Base-by-base conservation (phyloP, 73 alveolate species). In the Tetrahymena borealis region DNA sequence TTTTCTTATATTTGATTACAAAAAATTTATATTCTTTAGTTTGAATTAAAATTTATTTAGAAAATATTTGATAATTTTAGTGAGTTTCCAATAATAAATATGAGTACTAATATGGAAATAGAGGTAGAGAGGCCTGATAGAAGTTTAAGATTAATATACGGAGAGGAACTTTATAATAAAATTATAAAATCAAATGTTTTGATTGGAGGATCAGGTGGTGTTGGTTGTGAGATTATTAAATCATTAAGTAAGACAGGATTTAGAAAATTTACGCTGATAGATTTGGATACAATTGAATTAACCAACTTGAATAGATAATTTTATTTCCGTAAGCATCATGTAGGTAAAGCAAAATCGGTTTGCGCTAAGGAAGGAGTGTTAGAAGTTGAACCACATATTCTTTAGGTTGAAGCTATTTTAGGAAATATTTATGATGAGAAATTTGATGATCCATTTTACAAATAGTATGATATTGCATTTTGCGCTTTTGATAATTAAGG, bases 121-220 rank as follows among this genome's bases (percentile, higher is more conserved):
- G 85, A 60, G 13, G 10, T 0, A 24, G 1, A 60, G 10, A 60
- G 85, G 35, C 31, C 85, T 24, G 91, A 93, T 85, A 39, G 78
- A 85, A 79, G 91, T 12, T 36, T 93, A 40, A 32, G 40, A 5
- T 40, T 93, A 20, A 40, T 93, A 32, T 93, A 93, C 32, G 40
- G 85, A 12, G 78, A 41, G 12, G 95, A 93, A 40, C 39, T 91
- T 33, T 96, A 95, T 16, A 38, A 94, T 18, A 94, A 93, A 91
- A 91, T 96, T 33, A 38, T 60, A 33, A 91, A 96, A 78, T 78
- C 96, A 78, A 97, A 96, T 28, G 94, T 97, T 20, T 94, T 98
- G 24, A 98, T 98, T 16, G 97, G 98, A 13, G 99, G 99, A 20
- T 99, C 99, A 18, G 99, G 99, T 28, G 99, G 99, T 11, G 97